Percentiles rank a stretch among this genome's conserved stretches.
phyloP scores from a whole-genome alignment of 805 yeast species.

The Kodamaea jinghongensis region DNA sequence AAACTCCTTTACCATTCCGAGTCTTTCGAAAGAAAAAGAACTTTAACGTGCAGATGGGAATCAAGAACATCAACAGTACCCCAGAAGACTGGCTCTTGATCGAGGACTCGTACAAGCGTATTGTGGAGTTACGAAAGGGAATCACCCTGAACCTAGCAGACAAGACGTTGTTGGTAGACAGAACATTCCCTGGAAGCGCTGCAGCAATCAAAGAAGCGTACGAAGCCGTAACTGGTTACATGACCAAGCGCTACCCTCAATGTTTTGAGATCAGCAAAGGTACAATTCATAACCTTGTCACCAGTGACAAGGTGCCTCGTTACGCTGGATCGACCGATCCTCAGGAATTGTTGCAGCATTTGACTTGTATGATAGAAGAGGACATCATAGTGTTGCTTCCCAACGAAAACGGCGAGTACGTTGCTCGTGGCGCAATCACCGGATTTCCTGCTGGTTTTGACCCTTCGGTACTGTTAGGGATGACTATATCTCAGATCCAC shows the following conservation, averaged over 20 bases:
- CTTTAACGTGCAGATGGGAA: conserved; percentile 36
- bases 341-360: conserved; percentile 17
- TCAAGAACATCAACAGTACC: conserved; percentile 25
- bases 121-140: conserved; percentile 40
- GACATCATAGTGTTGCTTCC: conserved; percentile 54
- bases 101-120: conserved; percentile 55
- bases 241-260: conserved; percentile 51
- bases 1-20: conserved; percentile 16
- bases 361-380: conserved; percentile 52
- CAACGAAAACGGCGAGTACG: conserved; percentile 54
- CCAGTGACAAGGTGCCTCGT: conserved; percentile 29
- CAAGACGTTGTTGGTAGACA: conserved; percentile 25
- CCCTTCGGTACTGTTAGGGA: conserved; percentile 51
- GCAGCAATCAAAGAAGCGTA: conserved; percentile 51
- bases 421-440: conserved; percentile 52
- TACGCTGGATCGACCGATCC: conserved; percentile 11
- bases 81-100: conserved; percentile 58
- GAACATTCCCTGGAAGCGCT: conserved; percentile 15
- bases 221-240: conserved; percentile 36
- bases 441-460: conserved; percentile 75
- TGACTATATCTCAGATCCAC: conserved; percentile 60
- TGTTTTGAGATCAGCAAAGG: conserved; percentile 37
- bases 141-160: conserved; percentile 28
- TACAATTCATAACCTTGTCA: conserved; percentile 37
- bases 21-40: conserved; percentile 37